Conservation (phyloP, 2,329 filamentous ascomycete species). For the Aspergillus glaucus region DNA sequence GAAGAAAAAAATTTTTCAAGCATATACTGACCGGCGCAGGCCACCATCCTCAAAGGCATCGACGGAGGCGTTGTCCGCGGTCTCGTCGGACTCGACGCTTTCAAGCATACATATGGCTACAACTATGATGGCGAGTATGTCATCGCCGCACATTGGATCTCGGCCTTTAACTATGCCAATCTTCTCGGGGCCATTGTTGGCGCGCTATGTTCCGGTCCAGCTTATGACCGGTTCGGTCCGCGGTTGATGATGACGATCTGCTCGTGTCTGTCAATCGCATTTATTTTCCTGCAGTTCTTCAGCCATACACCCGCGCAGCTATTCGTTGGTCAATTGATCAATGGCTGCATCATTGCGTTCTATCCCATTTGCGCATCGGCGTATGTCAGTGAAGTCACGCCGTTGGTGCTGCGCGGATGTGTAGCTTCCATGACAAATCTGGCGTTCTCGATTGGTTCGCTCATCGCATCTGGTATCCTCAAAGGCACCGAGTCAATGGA, state of each 20-base stretch:
- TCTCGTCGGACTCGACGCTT: conserved; percentile 20
- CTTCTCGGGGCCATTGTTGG: conserved; percentile 20
- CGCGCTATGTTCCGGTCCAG: conserved; percentile 16
- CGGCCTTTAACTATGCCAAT: conserved; percentile 23
- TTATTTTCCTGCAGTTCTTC: conserved; percentile 60
- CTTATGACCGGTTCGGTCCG: conserved; percentile 24
- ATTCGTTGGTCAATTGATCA: conserved; percentile 56
- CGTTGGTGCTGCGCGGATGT: conserved; percentile 24
- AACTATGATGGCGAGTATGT: conserved; percentile 17
- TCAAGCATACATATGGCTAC: conserved; percentile 24
- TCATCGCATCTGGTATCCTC: conserved; percentile 26
- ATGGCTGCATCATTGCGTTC: conserved; percentile 56
- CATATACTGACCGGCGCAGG: conserved; percentile 4
- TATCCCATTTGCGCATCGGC: conserved; percentile 51
- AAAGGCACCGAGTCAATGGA: conserved; percentile 15
- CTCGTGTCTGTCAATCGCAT: conserved; percentile 31
- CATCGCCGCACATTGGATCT: conserved; percentile 20
- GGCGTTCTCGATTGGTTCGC: conserved; percentile 25
- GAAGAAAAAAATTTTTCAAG: neutral
- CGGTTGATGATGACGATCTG: conserved; percentile 20
- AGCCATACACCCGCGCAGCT: conserved; percentile 50
- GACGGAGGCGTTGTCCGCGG: conserved; percentile 20
- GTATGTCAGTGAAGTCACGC: conserved; percentile 26
- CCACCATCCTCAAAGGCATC: conserved; percentile 17
- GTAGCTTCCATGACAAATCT: conserved; percentile 25